phyloP scores from a whole-genome alignment of 352 stramenopile genomes.

The Lagenidium sp. region DNA sequence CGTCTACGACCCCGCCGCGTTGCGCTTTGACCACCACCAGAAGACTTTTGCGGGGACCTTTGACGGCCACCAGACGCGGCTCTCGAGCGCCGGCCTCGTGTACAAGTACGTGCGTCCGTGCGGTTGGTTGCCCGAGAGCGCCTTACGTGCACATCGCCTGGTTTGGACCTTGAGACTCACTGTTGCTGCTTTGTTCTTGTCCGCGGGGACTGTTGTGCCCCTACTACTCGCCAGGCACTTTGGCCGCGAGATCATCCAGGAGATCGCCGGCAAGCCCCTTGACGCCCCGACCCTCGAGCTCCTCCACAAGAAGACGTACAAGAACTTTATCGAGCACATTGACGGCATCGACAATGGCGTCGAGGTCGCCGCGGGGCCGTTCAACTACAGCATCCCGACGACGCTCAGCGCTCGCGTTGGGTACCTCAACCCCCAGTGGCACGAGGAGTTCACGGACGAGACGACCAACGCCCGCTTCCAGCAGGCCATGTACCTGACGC shows the following conservation, averaged over 20 bases:
- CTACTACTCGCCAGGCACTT: too few relatives aligned
- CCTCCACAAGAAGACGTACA: slow-evolving; percentile 91
- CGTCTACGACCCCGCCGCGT: slow-evolving; percentile 84
- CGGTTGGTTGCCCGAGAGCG: too few relatives aligned
- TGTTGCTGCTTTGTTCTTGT: too few relatives aligned
- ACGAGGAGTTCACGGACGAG: slow-evolving; percentile 83
- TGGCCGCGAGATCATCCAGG: slow-evolving; percentile 92
- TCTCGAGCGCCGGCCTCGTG: slow-evolving; percentile 95
- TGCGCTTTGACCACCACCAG: slow-evolving; percentile 98
- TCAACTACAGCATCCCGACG: slow-evolving; percentile 75
- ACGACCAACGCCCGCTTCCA: slow-evolving; percentile 91
- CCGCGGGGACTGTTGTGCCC: too few relatives aligned
- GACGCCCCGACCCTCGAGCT: slow-evolving; percentile 73
- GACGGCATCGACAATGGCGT: slow-evolving; percentile 99
- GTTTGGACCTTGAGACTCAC: too few relatives aligned
- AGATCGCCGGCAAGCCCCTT: slow-evolving; percentile 35
- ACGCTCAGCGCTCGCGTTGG: slow-evolving; percentile 83
- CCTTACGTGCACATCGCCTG: too few relatives aligned
- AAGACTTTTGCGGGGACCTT: slow-evolving; percentile 87
- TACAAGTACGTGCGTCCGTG: too few relatives aligned
- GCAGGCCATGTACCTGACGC: slow-evolving; percentile 91
- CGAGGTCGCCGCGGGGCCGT: slow-evolving; percentile 49
- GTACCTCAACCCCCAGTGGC: slow-evolving; percentile 95
- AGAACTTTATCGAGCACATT: slow-evolving; percentile 97
- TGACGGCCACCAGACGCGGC: slow-evolving; percentile 66